These are phyloP conservation scores for Coniferiporia weirii DNA, from an alignment of 1,284 basidiomycete genomes.

Conservation along the genomic window DNA sequence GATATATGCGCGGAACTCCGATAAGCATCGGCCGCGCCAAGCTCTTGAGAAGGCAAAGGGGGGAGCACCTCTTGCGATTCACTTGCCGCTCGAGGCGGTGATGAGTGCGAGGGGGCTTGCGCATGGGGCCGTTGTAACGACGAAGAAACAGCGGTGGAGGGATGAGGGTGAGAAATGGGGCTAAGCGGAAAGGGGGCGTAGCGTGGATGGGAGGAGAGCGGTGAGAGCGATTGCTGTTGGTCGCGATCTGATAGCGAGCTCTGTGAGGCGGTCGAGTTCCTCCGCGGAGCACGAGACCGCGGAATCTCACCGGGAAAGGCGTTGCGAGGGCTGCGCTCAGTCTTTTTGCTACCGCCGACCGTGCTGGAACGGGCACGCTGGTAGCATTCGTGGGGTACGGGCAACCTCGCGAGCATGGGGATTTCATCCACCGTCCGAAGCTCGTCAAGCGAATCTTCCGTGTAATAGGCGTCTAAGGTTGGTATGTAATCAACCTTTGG, in stretches of 20 bases:
- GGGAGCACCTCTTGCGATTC: not conserved
- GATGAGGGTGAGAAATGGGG: not conserved
- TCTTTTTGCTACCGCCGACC: constrained; percentile 9
- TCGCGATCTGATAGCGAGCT: constrained; percentile 14
- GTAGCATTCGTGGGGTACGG: constrained; percentile 56
- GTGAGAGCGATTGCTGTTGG: constrained; percentile 3
- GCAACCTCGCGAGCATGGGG: constrained; percentile 44
- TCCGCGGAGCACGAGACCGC: constrained; percentile 14
- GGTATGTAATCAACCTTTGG: not conserved
- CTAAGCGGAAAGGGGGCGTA: constrained; percentile 16
- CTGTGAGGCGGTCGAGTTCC: constrained; percentile 15
- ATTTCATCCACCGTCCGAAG: constrained; percentile 56
- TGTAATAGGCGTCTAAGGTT: constrained; percentile 63
- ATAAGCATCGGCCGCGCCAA: not conserved
- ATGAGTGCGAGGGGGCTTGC: not conserved
- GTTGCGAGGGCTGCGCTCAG: constrained; percentile 6
- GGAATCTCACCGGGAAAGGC: constrained; percentile 1
- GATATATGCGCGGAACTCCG: constrained; percentile 1
- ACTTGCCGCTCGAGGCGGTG: not conserved
- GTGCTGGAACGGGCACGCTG: constrained; percentile 48
- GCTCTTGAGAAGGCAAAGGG: constrained; percentile 7
- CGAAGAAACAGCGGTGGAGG: constrained; percentile 1
- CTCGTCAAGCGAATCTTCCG: constrained; percentile 50
- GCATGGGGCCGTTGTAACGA: not conserved
- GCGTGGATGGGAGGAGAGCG: constrained; percentile 6